Base-by-base conservation (phyloP, 1,284 basidiomycete genomes). In the Xanthoconium separans region DNA sequence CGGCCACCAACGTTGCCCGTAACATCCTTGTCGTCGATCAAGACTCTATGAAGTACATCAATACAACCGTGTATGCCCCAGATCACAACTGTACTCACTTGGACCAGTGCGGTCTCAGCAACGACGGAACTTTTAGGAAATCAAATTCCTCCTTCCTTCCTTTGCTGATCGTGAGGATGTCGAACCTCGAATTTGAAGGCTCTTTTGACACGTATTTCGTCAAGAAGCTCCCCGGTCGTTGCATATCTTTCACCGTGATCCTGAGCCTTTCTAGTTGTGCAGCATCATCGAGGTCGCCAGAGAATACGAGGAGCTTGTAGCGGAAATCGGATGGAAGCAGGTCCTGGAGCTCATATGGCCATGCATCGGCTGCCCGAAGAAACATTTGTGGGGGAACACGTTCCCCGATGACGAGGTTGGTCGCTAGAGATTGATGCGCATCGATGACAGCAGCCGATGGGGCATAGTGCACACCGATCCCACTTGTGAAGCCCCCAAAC, bases 291-390 rank as follows among this genome's bases (percentile, higher is more conserved):
- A 78, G 68, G 56, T 87, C 76, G 5, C 90, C 90, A 0, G 76
- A 71, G 68, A 91, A 91, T 7, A 90, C 73, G 44, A 92, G 71
- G n/a, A 91, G 53, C 60, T 90, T 87, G 76, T 88, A 91, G 13
- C 84, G 81, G 18, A 78, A 78, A 64, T 92, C 83, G 11, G 88
- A 80, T 4, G 81, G 83, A 49, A 89, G 71, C 37, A 87, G 71
- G 58, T 89, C 84, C 56, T 91, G 89, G 15, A 93, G 73, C 57
- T 91, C 80, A 51, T 78, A 74, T 5, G 84, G 82, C 39, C 79
- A 75, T 15, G 75, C 75, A 65, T 89, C 87, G 27, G 85, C 84
- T 3, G 78, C 85, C 30, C 85, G 78, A 20, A 89, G 68, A 45
- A 91, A 71, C 16, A 73, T 64, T 53, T 83, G 82, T n/a, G 87